Evolutionary conservation across 2,329 filamentous ascomycete genomes (phyloP).

Genomic region (Colletotrichum coccodes): DNA sequence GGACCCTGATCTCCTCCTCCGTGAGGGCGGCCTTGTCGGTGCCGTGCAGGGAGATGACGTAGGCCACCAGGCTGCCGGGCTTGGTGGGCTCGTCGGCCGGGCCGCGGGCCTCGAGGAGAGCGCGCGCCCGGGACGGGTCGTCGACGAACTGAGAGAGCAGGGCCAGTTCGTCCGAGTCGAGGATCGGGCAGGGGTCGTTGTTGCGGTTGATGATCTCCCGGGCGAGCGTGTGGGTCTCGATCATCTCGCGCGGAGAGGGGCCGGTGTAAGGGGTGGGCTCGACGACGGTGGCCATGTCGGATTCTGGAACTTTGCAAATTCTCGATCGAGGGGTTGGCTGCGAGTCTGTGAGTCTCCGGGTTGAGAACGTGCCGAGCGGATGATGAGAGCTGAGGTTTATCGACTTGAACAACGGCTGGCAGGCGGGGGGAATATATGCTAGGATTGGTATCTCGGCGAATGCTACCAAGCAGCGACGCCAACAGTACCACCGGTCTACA

Average conservation of each 20-base stretch:
- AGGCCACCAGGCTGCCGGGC: slow-evolving; percentile 22
- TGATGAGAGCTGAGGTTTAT: neutral
- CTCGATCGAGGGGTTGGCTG: too few relatives aligned
- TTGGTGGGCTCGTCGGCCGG: neutral
- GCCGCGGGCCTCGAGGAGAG: slow-evolving; percentile 10
- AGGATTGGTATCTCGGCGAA: too few relatives aligned
- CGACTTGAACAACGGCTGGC: neutral
- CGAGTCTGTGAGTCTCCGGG: neutral
- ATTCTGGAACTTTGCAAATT: too few relatives aligned
- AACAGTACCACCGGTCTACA: too few relatives aligned
- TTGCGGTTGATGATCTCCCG: slow-evolving; percentile 34
- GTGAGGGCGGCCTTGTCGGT: slow-evolving; percentile 22
- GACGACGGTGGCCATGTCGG: neutral
- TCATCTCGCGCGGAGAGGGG: slow-evolving; percentile 29
- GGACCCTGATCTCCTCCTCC: slow-evolving; percentile 16
- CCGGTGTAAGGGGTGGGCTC: slow-evolving; percentile 28
- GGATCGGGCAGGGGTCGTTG: slow-evolving; percentile 23
- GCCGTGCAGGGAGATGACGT: slow-evolving; percentile 26
- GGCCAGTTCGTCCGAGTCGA: slow-evolving; percentile 24
- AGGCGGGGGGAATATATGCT: neutral
- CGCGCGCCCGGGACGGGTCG: neutral
- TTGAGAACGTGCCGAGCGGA: neutral
- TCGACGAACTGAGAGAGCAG: slow-evolving; percentile 24
- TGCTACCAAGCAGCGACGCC: too few relatives aligned
- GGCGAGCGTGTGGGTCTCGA: slow-evolving; percentile 32